Evolutionary conservation across 1,284 basidiomycete genomes (phyloP).

Genomic region (Apiotrichum laibachii): DNA sequence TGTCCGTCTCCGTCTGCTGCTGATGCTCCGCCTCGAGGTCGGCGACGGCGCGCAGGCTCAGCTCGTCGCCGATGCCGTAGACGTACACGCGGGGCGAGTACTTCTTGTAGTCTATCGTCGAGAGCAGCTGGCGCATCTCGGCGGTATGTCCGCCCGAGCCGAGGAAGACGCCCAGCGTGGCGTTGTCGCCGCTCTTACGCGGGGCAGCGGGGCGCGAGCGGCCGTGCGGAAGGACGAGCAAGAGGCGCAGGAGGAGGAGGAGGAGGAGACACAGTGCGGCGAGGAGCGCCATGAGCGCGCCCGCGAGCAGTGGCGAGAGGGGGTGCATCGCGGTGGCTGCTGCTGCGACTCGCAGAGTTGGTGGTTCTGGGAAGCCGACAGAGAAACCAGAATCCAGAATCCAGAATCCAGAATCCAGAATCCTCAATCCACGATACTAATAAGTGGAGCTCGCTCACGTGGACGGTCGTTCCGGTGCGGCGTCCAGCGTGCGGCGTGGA

Average conservation of each 20-base stretch:
- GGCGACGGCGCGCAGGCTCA: slow-evolving; percentile 50
- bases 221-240: slow-evolving; percentile 11
- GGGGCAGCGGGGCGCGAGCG: neutral
- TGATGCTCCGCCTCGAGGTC: slow-evolving; percentile 60
- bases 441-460: too few relatives aligned
- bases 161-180: slow-evolving; percentile 58
- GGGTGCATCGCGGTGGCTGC: neutral
- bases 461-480: too few relatives aligned
- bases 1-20: neutral
- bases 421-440: too few relatives aligned
- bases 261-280: neutral
- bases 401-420: too few relatives aligned
- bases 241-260: slow-evolving; percentile 3
- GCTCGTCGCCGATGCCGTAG: slow-evolving; percentile 72
- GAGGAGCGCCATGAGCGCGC: neutral
- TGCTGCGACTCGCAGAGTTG: too few relatives aligned
- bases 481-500: too few relatives aligned
- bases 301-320: neutral
- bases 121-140: slow-evolving; percentile 77
- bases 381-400: too few relatives aligned
- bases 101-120: slow-evolving; percentile 68
- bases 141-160: slow-evolving; percentile 88
- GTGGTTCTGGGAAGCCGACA: too few relatives aligned
- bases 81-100: slow-evolving; percentile 80
- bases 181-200: neutral